A percentile compares a stretch with the other conserved stretches of the same genome.
These are phyloP conservation scores for Fusarium aywerte DNA, from an alignment of 2,329 filamentous ascomycete species.

Conservation along the genomic window DNA sequence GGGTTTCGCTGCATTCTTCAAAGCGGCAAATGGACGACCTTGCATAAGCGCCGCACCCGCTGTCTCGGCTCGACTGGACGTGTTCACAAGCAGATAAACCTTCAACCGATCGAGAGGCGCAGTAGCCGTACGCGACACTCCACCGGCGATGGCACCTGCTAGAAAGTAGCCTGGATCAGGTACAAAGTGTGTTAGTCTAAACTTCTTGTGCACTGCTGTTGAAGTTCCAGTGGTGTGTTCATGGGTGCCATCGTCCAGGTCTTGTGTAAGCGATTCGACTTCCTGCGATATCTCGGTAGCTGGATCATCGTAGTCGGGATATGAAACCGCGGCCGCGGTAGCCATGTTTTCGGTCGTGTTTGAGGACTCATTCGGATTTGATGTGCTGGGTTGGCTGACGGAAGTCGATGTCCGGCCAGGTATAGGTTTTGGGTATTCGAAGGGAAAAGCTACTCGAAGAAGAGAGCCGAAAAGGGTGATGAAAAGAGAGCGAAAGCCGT, in stretches of 20 bases:
- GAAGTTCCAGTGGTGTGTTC: slow-evolving; percentile 50
- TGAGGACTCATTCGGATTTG: slow-evolving; percentile 30
- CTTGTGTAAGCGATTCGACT: slow-evolving; percentile 37
- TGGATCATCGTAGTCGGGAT: slow-evolving; percentile 39
- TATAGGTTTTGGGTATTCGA: slow-evolving; percentile 49
- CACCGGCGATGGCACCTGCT: slow-evolving; percentile 93
- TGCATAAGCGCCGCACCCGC: slow-evolving; percentile 74
- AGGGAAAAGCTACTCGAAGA: slow-evolving; percentile 70
- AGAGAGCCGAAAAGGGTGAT: slow-evolving; percentile 80
- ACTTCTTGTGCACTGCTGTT: slow-evolving; percentile 55
- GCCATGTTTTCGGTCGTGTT: slow-evolving; percentile 35
- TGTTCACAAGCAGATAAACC: slow-evolving; percentile 96
- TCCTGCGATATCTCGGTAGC: slow-evolving; percentile 42
- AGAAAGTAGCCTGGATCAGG: slow-evolving; percentile 97
- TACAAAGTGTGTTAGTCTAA: slow-evolving; percentile 73
- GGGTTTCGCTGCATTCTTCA: slow-evolving; percentile 74
- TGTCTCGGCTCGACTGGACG: slow-evolving; percentile 61
- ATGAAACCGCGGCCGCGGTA: slow-evolving; percentile 32
- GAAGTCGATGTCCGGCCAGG: slow-evolving; percentile 39
- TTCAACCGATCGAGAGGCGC: slow-evolving; percentile 96
- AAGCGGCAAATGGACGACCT: slow-evolving; percentile 72
- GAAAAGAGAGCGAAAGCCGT: slow-evolving; percentile 66
- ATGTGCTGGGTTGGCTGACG: slow-evolving; percentile 7
- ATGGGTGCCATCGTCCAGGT: slow-evolving; percentile 53
- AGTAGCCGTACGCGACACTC: slow-evolving; percentile 93